Percentiles rank a stretch among this genome's conserved stretches.
These are phyloP conservation scores for Thelonectria discophora DNA, from an alignment of 2,329 filamentous ascomycete species.

Conservation along the genomic window DNA sequence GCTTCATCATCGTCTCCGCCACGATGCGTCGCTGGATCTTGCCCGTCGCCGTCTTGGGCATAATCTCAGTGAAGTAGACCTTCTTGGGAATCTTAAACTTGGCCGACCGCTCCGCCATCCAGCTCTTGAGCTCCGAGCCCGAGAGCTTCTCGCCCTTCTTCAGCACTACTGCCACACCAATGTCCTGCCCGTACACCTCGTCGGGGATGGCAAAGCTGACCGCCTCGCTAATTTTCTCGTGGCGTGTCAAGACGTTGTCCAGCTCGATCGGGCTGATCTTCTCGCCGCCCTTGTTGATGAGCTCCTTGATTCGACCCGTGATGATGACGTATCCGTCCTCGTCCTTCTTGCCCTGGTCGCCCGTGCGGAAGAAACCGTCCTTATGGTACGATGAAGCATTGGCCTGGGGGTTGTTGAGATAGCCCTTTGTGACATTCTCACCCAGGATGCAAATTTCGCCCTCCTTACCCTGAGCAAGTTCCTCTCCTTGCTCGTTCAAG, in stretches of 20 bases:
- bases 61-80: slow-evolving; percentile 82
- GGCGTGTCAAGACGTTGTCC: slow-evolving; percentile 81
- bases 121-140: slow-evolving; percentile 71
- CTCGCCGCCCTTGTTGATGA: slow-evolving; percentile 91
- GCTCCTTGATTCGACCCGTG: slow-evolving; percentile 91
- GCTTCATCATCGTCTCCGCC: slow-evolving; percentile 84
- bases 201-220: slow-evolving; percentile 86
- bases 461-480: slow-evolving; percentile 74
- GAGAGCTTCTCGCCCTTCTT: slow-evolving; percentile 68
- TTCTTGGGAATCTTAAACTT: slow-evolving; percentile 90
- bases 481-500: slow-evolving; percentile 73
- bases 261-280: slow-evolving; percentile 91
- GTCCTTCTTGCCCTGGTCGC: slow-evolving; percentile 85
- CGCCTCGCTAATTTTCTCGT: slow-evolving; percentile 77
- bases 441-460: slow-evolving; percentile 86
- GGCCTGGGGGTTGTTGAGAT: slow-evolving; percentile 82
- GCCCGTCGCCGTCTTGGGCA: slow-evolving; percentile 92
- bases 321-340: slow-evolving; percentile 84
- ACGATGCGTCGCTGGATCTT: slow-evolving; percentile 89
- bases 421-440: slow-evolving; percentile 84
- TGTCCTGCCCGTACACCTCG: slow-evolving; percentile 84
- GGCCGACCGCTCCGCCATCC: slow-evolving; percentile 74
- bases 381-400: slow-evolving; percentile 78
- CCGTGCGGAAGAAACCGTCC: slow-evolving; percentile 85
- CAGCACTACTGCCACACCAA: slow-evolving; percentile 78